Conservation (phyloP, 1,284 basidiomycete genomes). For the Ustilago lituana region DNA sequence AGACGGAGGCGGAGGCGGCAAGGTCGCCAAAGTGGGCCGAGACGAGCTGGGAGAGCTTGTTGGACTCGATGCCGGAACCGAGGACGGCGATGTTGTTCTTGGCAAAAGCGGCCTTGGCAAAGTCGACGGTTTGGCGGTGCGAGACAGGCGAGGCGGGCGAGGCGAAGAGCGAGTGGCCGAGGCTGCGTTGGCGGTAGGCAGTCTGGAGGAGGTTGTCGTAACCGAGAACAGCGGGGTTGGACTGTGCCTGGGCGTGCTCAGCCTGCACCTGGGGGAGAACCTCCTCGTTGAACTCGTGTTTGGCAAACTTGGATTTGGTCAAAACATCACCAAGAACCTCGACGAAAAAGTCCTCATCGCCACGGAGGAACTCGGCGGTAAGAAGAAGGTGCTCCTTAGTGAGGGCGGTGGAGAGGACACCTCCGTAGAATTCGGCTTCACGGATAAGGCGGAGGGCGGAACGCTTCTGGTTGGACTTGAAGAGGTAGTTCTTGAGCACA, state of each 20-base stretch:
- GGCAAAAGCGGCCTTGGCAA: slow-evolving; percentile 55
- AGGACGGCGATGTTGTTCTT: slow-evolving; percentile 65
- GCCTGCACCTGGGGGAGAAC: slow-evolving; percentile 59
- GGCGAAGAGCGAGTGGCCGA: slow-evolving; percentile 64
- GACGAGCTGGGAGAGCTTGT: slow-evolving; percentile 56
- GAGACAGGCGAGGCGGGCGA: slow-evolving; percentile 59
- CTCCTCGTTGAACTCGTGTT: slow-evolving; percentile 65
- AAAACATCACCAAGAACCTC: slow-evolving; percentile 64
- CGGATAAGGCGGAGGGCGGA: slow-evolving; percentile 90
- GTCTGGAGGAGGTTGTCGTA: slow-evolving; percentile 62
- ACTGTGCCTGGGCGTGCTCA: slow-evolving; percentile 56
- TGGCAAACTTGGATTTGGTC: slow-evolving; percentile 54
- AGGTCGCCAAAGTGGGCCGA: slow-evolving; percentile 52
- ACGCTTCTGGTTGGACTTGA: slow-evolving; percentile 70
- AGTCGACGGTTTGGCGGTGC: slow-evolving; percentile 48
- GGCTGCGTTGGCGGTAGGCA: slow-evolving; percentile 63
- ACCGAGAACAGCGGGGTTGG: slow-evolving; percentile 55
- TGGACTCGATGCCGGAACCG: slow-evolving; percentile 58
- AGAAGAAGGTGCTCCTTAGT: slow-evolving; percentile 89
- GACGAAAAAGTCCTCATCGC: slow-evolving; percentile 76
- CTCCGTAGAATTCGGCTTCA: slow-evolving; percentile 93
- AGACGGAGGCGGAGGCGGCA: slow-evolving; percentile 34
- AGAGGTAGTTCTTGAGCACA: slow-evolving; percentile 60
- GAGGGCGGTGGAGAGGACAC: slow-evolving; percentile 85
- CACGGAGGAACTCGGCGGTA: slow-evolving; percentile 92